phyloP scores from a whole-genome alignment of 257 asterid species.

The Primulina eburnea region DNA sequence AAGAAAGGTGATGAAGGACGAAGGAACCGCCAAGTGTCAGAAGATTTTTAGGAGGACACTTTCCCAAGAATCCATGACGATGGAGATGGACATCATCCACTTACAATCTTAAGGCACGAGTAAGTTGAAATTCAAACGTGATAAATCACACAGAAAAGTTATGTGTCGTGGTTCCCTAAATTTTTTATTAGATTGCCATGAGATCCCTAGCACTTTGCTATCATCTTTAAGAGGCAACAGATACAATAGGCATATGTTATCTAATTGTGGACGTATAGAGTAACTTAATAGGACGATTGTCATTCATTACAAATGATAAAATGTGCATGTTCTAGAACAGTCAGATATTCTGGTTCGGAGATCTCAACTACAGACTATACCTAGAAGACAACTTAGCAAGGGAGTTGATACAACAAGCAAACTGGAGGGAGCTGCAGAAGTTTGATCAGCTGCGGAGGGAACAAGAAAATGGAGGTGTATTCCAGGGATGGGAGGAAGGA shows the following conservation, averaged over 20 bases:
- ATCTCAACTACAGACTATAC: constrained; percentile 86
- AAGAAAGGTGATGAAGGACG: constrained; percentile 83
- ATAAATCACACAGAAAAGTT: too few relatives aligned
- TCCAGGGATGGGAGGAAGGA: constrained; percentile 93
- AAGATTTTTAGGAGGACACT: too few relatives aligned
- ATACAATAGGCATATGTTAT: too few relatives aligned
- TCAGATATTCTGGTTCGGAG: constrained; percentile 94
- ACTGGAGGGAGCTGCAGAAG: constrained; percentile 69
- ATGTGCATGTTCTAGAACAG: constrained; percentile 48
- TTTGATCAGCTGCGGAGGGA: constrained; percentile 81
- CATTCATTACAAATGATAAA: not conserved
- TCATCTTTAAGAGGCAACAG: too few relatives aligned
- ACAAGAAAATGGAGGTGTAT: constrained; percentile 72
- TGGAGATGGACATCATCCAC: too few relatives aligned
- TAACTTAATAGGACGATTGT: not conserved
- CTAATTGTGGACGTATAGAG: not conserved
- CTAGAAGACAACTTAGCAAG: constrained; percentile 83
- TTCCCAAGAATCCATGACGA: too few relatives aligned
- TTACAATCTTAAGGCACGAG: too few relatives aligned
- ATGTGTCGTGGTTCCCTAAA: too few relatives aligned
- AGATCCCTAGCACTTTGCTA: too few relatives aligned
- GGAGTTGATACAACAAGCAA: constrained; percentile 55
- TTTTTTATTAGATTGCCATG: too few relatives aligned
- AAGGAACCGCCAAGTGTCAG: too few relatives aligned
- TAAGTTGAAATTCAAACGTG: too few relatives aligned